Evolutionary conservation across 345 rosid species (phyloP), one percentile per base, ranked within the genome.

Genomic region (Noccaea bulbosa): DNA sequence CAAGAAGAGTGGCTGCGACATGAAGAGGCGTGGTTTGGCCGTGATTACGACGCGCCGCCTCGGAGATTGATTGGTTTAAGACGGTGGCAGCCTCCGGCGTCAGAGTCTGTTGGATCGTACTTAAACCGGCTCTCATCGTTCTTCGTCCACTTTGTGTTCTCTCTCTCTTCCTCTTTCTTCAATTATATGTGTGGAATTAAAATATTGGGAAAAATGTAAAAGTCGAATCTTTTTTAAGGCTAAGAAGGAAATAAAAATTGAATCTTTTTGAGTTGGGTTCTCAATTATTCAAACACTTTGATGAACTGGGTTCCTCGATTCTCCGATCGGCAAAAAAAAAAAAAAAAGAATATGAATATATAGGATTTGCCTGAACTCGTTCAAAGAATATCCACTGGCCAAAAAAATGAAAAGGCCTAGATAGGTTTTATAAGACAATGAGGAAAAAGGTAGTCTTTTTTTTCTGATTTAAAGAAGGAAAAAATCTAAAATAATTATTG

Each of bases 11-110:
- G 0, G 99, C 83, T 8, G 98, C 98, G 7, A 93, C 98, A 56
- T 93, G 98, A 14, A 93, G 93, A 10, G 97, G 98, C n/a, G 98
- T 92, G 3, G 99, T 92, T 62, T 95, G 99, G 33, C 90, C 86
- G 65, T 95, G 99, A 61, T 84, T 95, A 66, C 99, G 84, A 38
- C 96, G 93, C 27, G 86, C 74, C 2, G 99, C 99, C 62, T 95
- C 99, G 0, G 96, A 81, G 27, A 95, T 92, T 3, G 99, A 92
- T 67, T 86, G 99, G 82, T 83, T 92, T 62, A 95, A 73, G 14
- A 95, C 94, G 63, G 75, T 80, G 52, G 97, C 96, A 62, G 99
- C 98, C 78, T 95, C 99, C 37, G 90, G 86, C 61, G 99, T 92
- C 34, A 95, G 86, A 58, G 99, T 95, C 81, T 95, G 99, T 77